Conservation (phyloP, 257 asterid species). For the Solanum neorickii region DNA sequence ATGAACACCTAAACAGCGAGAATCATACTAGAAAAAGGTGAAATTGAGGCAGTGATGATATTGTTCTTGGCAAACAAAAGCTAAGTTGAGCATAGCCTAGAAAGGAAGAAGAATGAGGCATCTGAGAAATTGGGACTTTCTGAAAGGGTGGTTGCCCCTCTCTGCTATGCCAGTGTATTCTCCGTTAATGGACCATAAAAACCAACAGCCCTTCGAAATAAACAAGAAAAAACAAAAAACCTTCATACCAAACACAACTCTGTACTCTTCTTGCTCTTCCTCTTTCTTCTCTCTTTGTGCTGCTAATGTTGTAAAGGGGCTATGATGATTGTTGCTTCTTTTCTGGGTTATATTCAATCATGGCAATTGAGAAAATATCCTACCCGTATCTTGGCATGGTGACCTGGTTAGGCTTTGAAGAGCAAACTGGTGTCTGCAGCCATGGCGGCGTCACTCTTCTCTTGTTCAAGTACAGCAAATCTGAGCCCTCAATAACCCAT, state of each 20-base stretch:
- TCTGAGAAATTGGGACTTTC: background rate
- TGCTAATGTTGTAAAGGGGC: background rate
- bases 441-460: background rate
- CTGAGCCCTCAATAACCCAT: background rate
- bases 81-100: background rate
- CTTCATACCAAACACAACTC: background rate
- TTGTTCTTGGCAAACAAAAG: background rate
- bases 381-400: background rate
- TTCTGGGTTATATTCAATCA: background rate
- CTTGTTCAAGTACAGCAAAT: background rate
- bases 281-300: background rate
- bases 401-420: background rate
- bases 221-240: background rate
- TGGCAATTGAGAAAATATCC: background rate
- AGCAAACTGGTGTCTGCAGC: background rate
- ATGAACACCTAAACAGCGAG: background rate
- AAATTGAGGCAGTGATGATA: background rate
- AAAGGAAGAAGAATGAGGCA: background rate
- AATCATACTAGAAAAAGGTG: background rate
- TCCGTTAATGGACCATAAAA: background rate
- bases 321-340: background rate
- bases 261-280: background rate
- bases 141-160: background rate
- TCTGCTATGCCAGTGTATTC: background rate
- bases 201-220: conserved; percentile 6